These are phyloP conservation scores for Oryza australiensis DNA, from an alignment of 176 grass and related monocot genomes.

Conservation along the genomic window DNA sequence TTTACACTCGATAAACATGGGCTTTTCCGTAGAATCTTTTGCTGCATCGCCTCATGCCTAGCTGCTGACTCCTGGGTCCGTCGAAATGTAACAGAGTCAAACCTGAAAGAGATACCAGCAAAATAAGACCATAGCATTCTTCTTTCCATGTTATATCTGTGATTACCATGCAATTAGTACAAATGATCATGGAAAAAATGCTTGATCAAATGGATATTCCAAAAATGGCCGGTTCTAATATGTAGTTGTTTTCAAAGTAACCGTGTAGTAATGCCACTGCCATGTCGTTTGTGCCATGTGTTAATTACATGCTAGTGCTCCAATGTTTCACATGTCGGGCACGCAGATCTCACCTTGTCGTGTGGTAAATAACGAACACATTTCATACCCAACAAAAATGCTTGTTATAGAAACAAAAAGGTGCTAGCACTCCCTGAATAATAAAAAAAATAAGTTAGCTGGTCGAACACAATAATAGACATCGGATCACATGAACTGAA, in stretches of 20 bases:
- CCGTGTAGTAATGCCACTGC: background rate
- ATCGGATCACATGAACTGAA: constrained; percentile 6
- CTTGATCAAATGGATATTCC: constrained; percentile 16
- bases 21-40: no score
- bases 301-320: background rate
- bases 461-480: constrained; percentile 7
- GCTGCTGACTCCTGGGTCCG: constrained; percentile 68
- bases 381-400: background rate
- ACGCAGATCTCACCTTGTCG: background rate
- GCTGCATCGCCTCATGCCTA: constrained; percentile 76
- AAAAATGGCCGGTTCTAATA: constrained; percentile 9
- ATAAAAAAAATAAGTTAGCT: constrained; percentile 8
- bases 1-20: no score
- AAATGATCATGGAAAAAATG: constrained; percentile 13
- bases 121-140: background rate
- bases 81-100: constrained; percentile 78
- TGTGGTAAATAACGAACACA: constrained; percentile 11
- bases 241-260: constrained; percentile 6
- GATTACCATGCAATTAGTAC: background rate
- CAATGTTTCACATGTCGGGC: constrained; percentile 2
- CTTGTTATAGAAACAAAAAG: background rate
- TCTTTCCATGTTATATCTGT: background rate
- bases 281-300: background rate
- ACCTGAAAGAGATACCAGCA: constrained; percentile 58
- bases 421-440: background rate